Percentiles rank a stretch among this genome's conserved stretches.
phyloP scores from a whole-genome alignment of 495 filamentous ascomycete species.

The Trichoderma parareesei region DNA sequence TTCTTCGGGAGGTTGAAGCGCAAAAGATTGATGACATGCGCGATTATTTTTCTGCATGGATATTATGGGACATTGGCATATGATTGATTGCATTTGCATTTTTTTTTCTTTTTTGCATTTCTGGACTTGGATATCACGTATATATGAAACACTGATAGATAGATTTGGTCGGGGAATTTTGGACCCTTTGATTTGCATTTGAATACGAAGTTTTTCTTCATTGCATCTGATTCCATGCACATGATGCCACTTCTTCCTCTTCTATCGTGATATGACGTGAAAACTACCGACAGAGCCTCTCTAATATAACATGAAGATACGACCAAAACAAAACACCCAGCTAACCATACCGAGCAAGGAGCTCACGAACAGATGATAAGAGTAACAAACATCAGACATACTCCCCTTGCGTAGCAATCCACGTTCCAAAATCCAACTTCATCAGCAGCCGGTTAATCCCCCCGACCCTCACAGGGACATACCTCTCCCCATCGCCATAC shows the following conservation, averaged over 20 bases:
- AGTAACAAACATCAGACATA: neutral
- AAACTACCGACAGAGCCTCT: too few relatives aligned
- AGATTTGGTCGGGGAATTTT: neutral
- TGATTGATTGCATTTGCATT: too few relatives aligned
- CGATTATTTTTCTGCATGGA: neutral
- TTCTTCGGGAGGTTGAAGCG: neutral
- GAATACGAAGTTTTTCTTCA: neutral
- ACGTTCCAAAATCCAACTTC: slow-evolving; percentile 68
- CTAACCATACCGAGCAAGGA: too few relatives aligned
- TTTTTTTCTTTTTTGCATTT: too few relatives aligned
- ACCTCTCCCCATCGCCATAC: slow-evolving; percentile 31
- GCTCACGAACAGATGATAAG: too few relatives aligned
- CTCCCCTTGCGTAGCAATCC: slow-evolving; percentile 26
- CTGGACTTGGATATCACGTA: neutral
- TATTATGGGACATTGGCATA: neutral
- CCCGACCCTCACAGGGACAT: slow-evolving; percentile 55
- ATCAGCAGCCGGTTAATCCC: slow-evolving; percentile 76
- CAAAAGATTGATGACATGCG: neutral
- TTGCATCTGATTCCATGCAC: too few relatives aligned
- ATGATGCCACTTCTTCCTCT: too few relatives aligned
- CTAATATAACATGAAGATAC: neutral
- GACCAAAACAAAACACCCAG: neutral
- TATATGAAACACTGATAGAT: neutral
- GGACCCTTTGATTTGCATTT: neutral
- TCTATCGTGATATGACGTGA: too few relatives aligned